A percentile compares a stretch with the other conserved stretches of the same genome.
These are phyloP conservation scores for Aspergillus unguis DNA, from an alignment of 2,329 filamentous ascomycete genomes.

Conservation along the genomic window DNA sequence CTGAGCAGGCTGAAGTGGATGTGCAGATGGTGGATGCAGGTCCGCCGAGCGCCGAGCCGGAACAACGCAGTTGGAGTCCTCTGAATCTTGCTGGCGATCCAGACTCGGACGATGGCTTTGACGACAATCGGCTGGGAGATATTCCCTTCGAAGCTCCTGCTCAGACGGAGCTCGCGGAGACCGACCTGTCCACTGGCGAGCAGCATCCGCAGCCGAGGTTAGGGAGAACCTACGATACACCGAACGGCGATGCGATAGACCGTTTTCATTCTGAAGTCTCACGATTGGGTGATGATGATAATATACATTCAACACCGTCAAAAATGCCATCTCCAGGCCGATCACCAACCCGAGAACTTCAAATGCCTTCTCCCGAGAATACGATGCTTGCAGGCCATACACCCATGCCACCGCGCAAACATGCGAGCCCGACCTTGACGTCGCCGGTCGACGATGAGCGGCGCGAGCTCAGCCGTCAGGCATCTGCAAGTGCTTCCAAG, in stretches of 20 bases:
- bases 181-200: conserved; percentile 3
- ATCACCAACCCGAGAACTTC: conserved; percentile 27
- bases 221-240: conserved; percentile 29
- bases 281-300: conserved; percentile 18
- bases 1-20: not conserved
- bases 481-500: conserved; percentile 3
- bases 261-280: conserved; percentile 21
- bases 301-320: conserved; percentile 33
- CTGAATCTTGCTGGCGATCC: conserved; percentile 30
- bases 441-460: conserved; percentile 38
- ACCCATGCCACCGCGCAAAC: conserved; percentile 32
- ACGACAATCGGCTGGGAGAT: conserved; percentile 15
- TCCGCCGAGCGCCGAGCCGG: conserved; percentile 8
- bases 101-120: conserved; percentile 20
- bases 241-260: conserved; percentile 28
- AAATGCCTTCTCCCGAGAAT: conserved; percentile 31
- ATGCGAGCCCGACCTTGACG: conserved; percentile 41
- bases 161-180: conserved; percentile 12
- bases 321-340: conserved; percentile 34
- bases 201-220: conserved; percentile 20
- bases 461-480: conserved; percentile 16
- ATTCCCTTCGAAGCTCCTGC: conserved; percentile 21
- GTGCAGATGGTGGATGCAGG: not conserved
- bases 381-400: conserved; percentile 24
- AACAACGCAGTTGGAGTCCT: conserved; percentile 22